Evolutionary conservation across 495 filamentous ascomycete species (phyloP).

Genomic region (Hyaloscypha hepaticicola): DNA sequence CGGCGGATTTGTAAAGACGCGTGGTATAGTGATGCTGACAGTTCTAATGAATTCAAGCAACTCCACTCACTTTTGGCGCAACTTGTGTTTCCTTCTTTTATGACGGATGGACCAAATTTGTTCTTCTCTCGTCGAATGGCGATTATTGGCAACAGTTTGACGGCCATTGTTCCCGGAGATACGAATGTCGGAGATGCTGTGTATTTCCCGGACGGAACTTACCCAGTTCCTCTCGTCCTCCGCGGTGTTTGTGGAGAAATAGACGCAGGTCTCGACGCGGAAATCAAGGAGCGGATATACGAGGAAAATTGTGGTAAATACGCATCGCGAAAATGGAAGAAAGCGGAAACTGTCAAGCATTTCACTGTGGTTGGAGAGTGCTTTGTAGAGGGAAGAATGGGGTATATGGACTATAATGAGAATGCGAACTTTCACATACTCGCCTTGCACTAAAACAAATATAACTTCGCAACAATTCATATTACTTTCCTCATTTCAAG

Average conservation of each 20-base stretch:
- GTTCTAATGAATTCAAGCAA: too few relatives aligned
- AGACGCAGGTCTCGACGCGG: background rate
- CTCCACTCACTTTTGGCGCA: background rate
- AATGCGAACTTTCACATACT: background rate
- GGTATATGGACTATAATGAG: background rate
- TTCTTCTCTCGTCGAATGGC: background rate
- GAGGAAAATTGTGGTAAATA: background rate
- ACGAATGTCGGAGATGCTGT: background rate
- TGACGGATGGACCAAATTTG: background rate
- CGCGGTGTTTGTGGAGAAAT: background rate
- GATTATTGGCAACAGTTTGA: background rate
- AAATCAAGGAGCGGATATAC: background rate
- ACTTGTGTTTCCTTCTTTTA: background rate
- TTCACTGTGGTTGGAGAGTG: slow-evolving; percentile 1
- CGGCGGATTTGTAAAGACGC: too few relatives aligned
- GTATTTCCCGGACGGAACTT: background rate
- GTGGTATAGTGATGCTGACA: too few relatives aligned
- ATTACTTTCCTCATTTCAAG: too few relatives aligned
- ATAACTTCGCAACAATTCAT: too few relatives aligned
- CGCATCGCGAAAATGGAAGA: too few relatives aligned
- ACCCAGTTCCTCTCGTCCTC: background rate
- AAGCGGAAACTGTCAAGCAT: background rate
- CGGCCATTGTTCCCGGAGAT: background rate
- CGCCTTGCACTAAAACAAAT: background rate
- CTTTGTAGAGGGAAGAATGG: background rate